Percentiles rank a stretch among this genome's conserved stretches.
phyloP scores from a whole-genome alignment of 2,329 filamentous ascomycete species.

The Verticillium klebahnii region DNA sequence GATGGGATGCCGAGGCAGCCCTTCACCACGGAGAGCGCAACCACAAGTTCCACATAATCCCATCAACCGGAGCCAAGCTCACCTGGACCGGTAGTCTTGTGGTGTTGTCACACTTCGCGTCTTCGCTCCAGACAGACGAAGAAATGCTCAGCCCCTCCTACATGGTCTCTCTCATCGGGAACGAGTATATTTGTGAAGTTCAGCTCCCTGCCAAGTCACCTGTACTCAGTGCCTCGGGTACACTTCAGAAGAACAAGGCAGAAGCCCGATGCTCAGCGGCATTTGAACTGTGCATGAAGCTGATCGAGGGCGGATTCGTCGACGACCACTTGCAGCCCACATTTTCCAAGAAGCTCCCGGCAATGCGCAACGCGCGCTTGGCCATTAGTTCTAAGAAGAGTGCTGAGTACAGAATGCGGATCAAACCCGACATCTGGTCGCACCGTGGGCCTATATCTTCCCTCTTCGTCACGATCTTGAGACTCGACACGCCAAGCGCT shows the following conservation, averaged over 20 bases:
- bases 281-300: constrained; percentile 71
- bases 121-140: constrained; percentile 50
- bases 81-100: constrained; percentile 71
- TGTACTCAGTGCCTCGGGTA: constrained; percentile 61
- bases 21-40: constrained; percentile 45
- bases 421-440: constrained; percentile 75
- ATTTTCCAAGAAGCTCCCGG: constrained; percentile 66
- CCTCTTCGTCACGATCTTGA: constrained; percentile 60
- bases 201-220: constrained; percentile 73
- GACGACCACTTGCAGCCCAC: constrained; percentile 71
- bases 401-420: constrained; percentile 68
- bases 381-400: constrained; percentile 77
- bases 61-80: constrained; percentile 68
- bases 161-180: constrained; percentile 49
- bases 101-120: constrained; percentile 69
- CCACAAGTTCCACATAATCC: constrained; percentile 54
- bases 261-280: constrained; percentile 85
- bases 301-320: constrained; percentile 63
- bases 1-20: constrained; percentile 51
- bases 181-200: constrained; percentile 71
- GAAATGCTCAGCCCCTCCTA: constrained; percentile 48
- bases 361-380: constrained; percentile 81
- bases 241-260: constrained; percentile 62
- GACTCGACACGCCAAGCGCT: constrained; percentile 49
- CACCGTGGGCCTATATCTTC: constrained; percentile 34